Conservation (phyloP, 306 rosid species). For the Amphicarpaea edgeworthii region DNA sequence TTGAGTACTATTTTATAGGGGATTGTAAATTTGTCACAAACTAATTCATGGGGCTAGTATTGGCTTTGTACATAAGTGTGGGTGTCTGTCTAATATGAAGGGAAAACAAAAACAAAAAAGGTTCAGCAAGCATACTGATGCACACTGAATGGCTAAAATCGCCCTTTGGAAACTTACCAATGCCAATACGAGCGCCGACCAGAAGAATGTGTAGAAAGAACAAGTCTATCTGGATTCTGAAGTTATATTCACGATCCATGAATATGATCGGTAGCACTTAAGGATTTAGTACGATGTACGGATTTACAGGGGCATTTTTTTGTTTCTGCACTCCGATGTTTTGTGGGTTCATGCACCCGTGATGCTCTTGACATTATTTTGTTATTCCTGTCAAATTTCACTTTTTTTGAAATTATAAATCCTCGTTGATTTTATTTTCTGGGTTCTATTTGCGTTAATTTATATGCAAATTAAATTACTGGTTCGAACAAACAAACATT, state of each 20-base stretch:
- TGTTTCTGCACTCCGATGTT: not conserved
- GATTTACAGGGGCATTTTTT: slow-evolving; percentile 1
- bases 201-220: slow-evolving; percentile 15
- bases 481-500: not conserved
- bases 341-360: slow-evolving; percentile 2
- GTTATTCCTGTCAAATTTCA: not conserved
- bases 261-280: slow-evolving; percentile 3
- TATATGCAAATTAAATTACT: not conserved
- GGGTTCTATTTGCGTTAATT: not conserved
- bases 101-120: not conserved
- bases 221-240: slow-evolving; percentile 22
- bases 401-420: not conserved
- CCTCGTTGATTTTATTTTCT: not conserved
- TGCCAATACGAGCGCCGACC: slow-evolving; percentile 19
- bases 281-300: slow-evolving; percentile 18
- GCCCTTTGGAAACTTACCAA: slow-evolving; percentile 31
- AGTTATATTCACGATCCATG: slow-evolving; percentile 27
- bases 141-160: slow-evolving; percentile 19
- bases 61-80: slow-evolving; percentile 52
- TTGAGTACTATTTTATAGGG: slow-evolving; percentile 33
- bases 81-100: slow-evolving; percentile 9
- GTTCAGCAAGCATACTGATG: slow-evolving; percentile 20
- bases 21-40: slow-evolving; percentile 51
- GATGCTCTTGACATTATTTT: not conserved
- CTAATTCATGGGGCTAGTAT: slow-evolving; percentile 32